Percentiles rank a stretch among this genome's conserved stretches.
phyloP scores from a whole-genome alignment of 2,329 filamentous ascomycete genomes.

The Claviceps maximensis region DNA sequence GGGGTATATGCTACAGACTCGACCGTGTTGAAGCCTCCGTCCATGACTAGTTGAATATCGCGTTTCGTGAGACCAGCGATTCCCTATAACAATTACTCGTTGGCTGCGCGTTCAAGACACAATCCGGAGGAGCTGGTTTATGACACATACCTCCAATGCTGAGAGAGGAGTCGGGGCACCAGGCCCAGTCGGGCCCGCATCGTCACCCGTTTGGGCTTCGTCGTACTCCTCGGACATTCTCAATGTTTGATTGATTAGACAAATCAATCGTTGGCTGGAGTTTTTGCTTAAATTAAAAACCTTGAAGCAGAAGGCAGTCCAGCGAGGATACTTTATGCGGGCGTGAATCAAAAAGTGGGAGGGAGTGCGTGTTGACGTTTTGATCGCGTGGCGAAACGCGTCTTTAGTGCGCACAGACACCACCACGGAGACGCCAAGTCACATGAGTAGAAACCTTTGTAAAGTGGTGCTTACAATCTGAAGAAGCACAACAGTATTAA shows the following conservation, averaged over 20 bases:
- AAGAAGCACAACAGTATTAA: too few relatives aligned
- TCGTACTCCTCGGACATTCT: constrained; percentile 47
- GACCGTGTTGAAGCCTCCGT: constrained; percentile 89
- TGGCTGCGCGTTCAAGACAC: neutral
- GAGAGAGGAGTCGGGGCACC: constrained; percentile 85
- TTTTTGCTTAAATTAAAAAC: neutral
- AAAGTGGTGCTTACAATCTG: neutral
- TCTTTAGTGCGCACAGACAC: constrained; percentile 15
- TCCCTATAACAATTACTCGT: constrained; percentile 41
- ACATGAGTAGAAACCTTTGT: constrained; percentile 15
- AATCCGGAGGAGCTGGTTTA: neutral
- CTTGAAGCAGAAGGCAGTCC: neutral
- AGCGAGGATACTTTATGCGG: too few relatives aligned
- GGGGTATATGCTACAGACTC: constrained; percentile 91
- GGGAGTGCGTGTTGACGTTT: neutral
- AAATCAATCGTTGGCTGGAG: neutral
- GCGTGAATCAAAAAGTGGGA: neutral
- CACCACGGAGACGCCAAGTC: constrained; percentile 23
- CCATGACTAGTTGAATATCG: constrained; percentile 84
- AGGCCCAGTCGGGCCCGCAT: constrained; percentile 62
- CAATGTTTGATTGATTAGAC: neutral
- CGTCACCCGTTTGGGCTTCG: constrained; percentile 52
- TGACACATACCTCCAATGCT: constrained; percentile 63
- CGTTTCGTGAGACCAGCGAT: constrained; percentile 82
- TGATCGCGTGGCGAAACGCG: constrained; percentile 16